Base-by-base conservation (phyloP, 257 asterid genomes). In the Solanum pennellii region DNA sequence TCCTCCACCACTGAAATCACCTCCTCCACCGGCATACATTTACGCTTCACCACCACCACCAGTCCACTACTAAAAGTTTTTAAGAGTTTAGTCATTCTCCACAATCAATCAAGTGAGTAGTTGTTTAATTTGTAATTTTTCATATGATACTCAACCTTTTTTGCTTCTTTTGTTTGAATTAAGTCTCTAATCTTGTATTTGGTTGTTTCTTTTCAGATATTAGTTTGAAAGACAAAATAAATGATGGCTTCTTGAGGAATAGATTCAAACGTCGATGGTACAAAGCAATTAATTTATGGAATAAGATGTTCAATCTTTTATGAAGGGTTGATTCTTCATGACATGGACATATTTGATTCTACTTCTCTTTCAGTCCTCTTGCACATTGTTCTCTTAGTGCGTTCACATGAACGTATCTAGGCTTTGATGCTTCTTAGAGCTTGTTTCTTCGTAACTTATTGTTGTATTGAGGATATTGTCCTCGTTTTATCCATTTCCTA, bases 21-120 rank as follows among this genome's bases (percentile, higher is more conserved):
- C 87, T 52, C 87, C 89, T 37, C 84, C 88, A 47, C 88, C 80
- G 20, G 49, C 68, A n/a, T 88, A 86, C 73, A 62, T 59, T 42
- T 88, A 88, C 37, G 31, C 88, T 41, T 88, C 90, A 12, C 88
- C 90, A 59, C 90, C 90, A 25, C 90, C 90, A 12, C 86, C 87
- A 16, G 52, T 84, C 7, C 47, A 84, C 21, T 84, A 75, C 83
- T 88, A 75, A 42, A 60, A n/a, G 31, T 12, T 25, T 27, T 10
- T 13, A 1, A 7, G 56, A 74, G 41, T 37, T 21, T 65, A 7
- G 0, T 65, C 84, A 4, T n/a, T 41, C 56, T 88, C 86, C n/a
- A 7, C 72, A 37, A 31, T 39, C 84, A 73, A 49, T 12, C 44
- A 65, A 11, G 89, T 88, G 35, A 52, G 89, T 73, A 14, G 65